These are phyloP conservation scores for Candida sp. DNA, from an alignment of 1,139 yeast species.

Conservation along the genomic window DNA sequence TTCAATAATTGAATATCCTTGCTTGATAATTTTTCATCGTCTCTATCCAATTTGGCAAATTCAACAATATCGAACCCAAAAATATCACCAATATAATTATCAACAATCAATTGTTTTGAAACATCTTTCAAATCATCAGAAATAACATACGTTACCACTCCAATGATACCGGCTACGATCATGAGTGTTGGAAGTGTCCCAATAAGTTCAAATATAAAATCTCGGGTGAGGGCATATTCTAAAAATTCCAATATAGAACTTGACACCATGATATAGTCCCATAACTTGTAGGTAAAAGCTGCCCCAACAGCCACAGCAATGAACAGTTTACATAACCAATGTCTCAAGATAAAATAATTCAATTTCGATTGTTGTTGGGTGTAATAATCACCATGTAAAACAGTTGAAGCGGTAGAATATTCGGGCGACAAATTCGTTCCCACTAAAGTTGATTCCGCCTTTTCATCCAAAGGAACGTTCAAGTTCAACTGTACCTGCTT, in stretches of 20 bases:
- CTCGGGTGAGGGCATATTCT: constrained; percentile 18
- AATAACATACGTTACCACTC: constrained; percentile 22
- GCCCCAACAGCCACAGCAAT: constrained; percentile 10
- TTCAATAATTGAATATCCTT: constrained; percentile 24
- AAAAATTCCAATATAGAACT: constrained; percentile 35
- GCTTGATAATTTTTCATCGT: constrained; percentile 16
- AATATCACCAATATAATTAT: constrained; percentile 31
- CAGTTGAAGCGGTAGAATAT: constrained; percentile 55
- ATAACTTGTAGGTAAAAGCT: constrained; percentile 20
- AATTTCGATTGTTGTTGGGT: constrained; percentile 54
- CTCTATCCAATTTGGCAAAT: constrained; percentile 33
- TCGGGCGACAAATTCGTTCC: constrained; percentile 49
- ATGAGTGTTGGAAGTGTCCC: constrained; percentile 21
- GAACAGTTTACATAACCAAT: constrained; percentile 36
- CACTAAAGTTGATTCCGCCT: constrained; percentile 48
- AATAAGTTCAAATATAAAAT: constrained; percentile 22
- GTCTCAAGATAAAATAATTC: constrained; percentile 47
- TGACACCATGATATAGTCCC: constrained; percentile 33
- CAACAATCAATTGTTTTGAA: constrained; percentile 34
- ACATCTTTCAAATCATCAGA: constrained; percentile 47
- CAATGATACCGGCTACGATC: constrained; percentile 22
- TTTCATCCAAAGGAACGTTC: constrained; percentile 49
- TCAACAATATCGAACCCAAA: constrained; percentile 54
- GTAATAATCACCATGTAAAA: constrained; percentile 61
- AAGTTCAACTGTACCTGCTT: constrained; percentile 47